Conservation (phyloP, 306 rosid species). For the Prunus kanzakura region DNA sequence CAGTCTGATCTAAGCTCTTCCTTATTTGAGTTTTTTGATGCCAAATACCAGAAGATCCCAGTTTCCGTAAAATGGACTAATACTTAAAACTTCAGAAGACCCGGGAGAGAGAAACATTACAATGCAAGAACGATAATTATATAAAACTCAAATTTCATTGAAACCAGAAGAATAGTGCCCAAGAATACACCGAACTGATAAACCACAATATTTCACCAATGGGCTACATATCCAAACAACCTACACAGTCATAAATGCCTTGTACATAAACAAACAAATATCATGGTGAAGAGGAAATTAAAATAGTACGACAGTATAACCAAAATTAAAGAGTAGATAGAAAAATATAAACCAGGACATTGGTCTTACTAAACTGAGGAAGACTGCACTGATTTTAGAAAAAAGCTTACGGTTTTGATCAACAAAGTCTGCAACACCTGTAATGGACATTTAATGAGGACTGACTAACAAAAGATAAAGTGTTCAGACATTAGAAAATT, state of each 20-base stretch:
- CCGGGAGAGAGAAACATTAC: neutral
- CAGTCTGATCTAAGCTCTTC: neutral
- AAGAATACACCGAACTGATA: neutral
- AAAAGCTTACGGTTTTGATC: constrained; percentile 69
- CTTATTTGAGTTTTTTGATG: neutral
- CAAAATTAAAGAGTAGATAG: constrained; percentile 4
- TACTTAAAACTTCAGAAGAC: neutral
- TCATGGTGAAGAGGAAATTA: neutral
- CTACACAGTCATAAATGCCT: neutral
- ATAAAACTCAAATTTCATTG: neutral
- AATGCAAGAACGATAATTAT: neutral
- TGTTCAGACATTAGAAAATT: neutral
- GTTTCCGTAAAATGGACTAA: neutral
- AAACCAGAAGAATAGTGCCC: neutral
- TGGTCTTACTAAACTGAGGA: constrained; percentile 69
- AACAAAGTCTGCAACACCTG: constrained; percentile 73
- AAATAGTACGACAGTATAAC: neutral
- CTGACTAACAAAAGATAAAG: neutral
- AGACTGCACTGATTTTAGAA: constrained; percentile 62
- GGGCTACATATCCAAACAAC: neutral
- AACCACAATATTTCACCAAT: neutral
- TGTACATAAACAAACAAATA: neutral
- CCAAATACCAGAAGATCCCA: neutral
- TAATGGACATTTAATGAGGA: constrained; percentile 20
- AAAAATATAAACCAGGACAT: constrained; percentile 18